Evolutionary conservation across 192 early-diverging fungal genomes (phyloP), one percentile per base, ranked within the genome.

Genomic region (Backusella luteola): DNA sequence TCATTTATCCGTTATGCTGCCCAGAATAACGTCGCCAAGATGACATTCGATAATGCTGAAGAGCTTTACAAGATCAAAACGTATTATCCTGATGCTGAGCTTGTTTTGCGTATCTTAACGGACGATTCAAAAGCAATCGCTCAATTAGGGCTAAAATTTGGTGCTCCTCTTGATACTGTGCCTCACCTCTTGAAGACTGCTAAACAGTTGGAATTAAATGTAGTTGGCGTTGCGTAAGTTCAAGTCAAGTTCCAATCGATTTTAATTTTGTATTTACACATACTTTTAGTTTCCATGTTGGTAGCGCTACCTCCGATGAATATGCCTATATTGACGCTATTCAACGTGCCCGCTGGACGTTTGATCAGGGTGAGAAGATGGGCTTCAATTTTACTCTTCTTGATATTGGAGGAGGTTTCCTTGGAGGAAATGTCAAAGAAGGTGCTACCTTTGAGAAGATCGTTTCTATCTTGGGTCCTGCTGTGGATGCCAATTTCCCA

Each of bases 31-130:
- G 95, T 99, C 34, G 80, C 81, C 67, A 91, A 95, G 90, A 96
- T 99, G 95, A 99, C 98, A 19, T 99, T 99, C 88, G 98, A 99
- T 85, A 99, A 99, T 87, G 91, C 91, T 6, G 98, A 99, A 84
- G 98, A 99, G 83, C 91, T 99, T 4, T 85, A 88, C 87, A 99
- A 99, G 89, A 92, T 99, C 80, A 93, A 94, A 81, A 79, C 84
- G 38, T 83, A 87, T 75, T 90, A 93, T 80, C 94, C 96, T 34
- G 85, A 91, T 44, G 96, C 98, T 34, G 87, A 93, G 76, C 86
- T 96, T 44, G 91, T 99, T n/a, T 85, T 99, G 53, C 94, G 98
- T 67, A 96, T 99, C 80, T 84, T 98, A 67, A 91, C 95, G 0
- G 98, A 99, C 80, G 98, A 98, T 82, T 97, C 96, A 29, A 90